Evolutionary conservation across 768 basidiomycete species (phyloP).

Genomic region (Gymnopilus dilepis): DNA sequence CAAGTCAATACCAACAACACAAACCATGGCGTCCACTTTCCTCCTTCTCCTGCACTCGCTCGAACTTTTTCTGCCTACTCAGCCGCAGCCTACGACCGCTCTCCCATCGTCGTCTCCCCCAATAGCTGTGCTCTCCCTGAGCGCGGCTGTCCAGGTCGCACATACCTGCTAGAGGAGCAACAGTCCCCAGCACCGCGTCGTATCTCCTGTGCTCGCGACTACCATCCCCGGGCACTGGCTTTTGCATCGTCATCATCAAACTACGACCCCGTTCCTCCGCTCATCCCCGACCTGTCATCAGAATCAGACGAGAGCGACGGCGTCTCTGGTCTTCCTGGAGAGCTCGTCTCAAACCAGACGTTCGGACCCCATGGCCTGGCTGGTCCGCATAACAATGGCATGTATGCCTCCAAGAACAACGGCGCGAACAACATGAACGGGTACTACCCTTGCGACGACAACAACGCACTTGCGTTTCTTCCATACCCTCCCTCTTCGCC

Average conservation of each 20-base stretch:
- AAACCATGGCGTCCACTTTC: constrained; percentile 51
- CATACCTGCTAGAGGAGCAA: constrained; percentile 57
- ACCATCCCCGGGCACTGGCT: constrained; percentile 51
- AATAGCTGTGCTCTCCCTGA: constrained; percentile 80
- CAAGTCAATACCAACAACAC: constrained; percentile 30
- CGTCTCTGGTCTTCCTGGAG: constrained; percentile 41
- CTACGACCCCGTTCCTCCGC: constrained; percentile 46
- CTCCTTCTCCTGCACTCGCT: constrained; percentile 57
- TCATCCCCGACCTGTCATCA: constrained; percentile 65
- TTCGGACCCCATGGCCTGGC: constrained; percentile 35
- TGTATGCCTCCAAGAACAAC: constrained; percentile 14
- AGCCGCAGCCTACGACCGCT: constrained; percentile 74
- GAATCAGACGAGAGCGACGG: constrained; percentile 72
- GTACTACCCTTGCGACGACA: constrained; percentile 17
- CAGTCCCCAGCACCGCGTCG: constrained; percentile 22
- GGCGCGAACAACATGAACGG: constrained; percentile 21
- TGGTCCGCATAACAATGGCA: constrained; percentile 20
- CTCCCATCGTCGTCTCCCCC: constrained; percentile 75
- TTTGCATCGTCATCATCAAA: constrained; percentile 22
- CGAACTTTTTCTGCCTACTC: constrained; percentile 58
- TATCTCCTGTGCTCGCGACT: constrained; percentile 38
- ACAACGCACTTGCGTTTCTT: constrained; percentile 40
- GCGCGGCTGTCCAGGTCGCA: constrained; percentile 77
- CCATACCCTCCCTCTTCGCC: constrained; percentile 29
- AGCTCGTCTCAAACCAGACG: constrained; percentile 2